Evolutionary conservation across 164 flowering plant species (phyloP).

Genomic region (Platanus orientalis): DNA sequence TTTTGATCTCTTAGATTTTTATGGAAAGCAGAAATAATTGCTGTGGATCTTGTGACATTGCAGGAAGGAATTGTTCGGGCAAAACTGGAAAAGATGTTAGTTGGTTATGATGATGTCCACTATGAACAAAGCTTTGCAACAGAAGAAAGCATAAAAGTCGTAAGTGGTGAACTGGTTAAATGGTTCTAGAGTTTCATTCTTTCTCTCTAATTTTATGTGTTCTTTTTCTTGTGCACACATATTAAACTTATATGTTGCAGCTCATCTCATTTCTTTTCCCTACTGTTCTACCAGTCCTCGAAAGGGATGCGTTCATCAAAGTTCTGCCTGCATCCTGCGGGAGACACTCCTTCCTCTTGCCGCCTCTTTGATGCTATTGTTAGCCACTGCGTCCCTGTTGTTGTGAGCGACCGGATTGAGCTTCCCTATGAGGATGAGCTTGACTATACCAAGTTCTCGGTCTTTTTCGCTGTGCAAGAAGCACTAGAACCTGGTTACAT

Average conservation of each 20-base stretch:
- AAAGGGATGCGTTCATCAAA: slow-evolving; percentile 86
- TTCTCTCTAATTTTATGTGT: too few relatives aligned
- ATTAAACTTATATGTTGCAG: too few relatives aligned
- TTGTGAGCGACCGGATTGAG: slow-evolving; percentile 88
- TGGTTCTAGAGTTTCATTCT: too few relatives aligned
- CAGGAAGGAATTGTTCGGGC: slow-evolving; percentile 89
- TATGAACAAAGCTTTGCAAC: slow-evolving; percentile 65
- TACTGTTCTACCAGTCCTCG: slow-evolving; percentile 49
- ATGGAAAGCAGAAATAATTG: slow-evolving; percentile 10
- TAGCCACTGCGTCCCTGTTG: slow-evolving; percentile 95
- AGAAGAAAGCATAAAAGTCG: slow-evolving; percentile 57
- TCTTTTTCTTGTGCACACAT: slow-evolving; percentile 8
- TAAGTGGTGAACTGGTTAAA: slow-evolving; percentile 24
- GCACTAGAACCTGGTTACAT: slow-evolving; percentile 69
- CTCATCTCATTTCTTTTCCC: neutral
- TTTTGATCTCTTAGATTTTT: too few relatives aligned
- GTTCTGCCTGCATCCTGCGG: slow-evolving; percentile 93
- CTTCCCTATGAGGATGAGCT: slow-evolving; percentile 91
- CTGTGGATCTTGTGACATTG: slow-evolving; percentile 8
- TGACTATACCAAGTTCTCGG: slow-evolving; percentile 71
- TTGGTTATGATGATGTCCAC: slow-evolving; percentile 64
- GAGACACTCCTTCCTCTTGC: slow-evolving; percentile 97
- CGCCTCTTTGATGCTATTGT: slow-evolving; percentile 96
- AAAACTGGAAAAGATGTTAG: slow-evolving; percentile 54
- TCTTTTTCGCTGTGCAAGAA: slow-evolving; percentile 78